These are phyloP conservation scores for Paraphoma chrysanthemicola DNA, from an alignment of 2,329 filamentous ascomycete species.

Conservation along the genomic window DNA sequence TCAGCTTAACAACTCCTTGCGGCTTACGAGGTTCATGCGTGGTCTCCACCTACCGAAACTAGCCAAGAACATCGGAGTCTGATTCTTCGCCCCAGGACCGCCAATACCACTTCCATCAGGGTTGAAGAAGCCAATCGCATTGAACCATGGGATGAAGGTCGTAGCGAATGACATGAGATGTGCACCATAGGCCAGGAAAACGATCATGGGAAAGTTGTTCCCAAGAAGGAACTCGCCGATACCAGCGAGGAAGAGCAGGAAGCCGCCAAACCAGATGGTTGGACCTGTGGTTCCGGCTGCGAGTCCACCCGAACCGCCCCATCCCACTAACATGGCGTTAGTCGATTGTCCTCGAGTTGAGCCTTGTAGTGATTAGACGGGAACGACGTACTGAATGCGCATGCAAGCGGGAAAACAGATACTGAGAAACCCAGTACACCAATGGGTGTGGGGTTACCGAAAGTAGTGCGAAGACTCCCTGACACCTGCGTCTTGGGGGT, in stretches of 20 bases:
- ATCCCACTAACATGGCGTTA: slow-evolving; percentile 17
- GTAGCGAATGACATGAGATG: slow-evolving; percentile 21
- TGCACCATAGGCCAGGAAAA: slow-evolving; percentile 23
- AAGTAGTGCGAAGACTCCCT: slow-evolving; percentile 12
- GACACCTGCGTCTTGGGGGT: slow-evolving; percentile 12
- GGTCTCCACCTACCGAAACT: slow-evolving; percentile 13
- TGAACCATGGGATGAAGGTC: slow-evolving; percentile 19
- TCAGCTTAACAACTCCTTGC: neutral
- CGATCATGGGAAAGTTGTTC: slow-evolving; percentile 24
- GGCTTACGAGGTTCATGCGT: neutral
- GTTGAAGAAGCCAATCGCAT: slow-evolving; percentile 21
- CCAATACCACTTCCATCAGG: slow-evolving; percentile 20
- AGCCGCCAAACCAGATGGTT: slow-evolving; percentile 20
- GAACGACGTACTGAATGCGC: slow-evolving; percentile 21
- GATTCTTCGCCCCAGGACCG: slow-evolving; percentile 15
- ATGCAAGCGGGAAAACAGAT: slow-evolving; percentile 14
- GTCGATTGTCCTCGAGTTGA: too few relatives aligned
- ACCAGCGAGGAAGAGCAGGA: slow-evolving; percentile 18
- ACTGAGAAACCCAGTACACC: slow-evolving; percentile 22
- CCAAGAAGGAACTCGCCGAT: slow-evolving; percentile 20
- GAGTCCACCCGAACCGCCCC: slow-evolving; percentile 18
- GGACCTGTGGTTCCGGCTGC: slow-evolving; percentile 13
- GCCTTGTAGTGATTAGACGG: too few relatives aligned
- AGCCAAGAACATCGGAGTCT: slow-evolving; percentile 13
- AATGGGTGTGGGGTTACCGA: slow-evolving; percentile 21